A percentile compares a stretch with the other conserved stretches of the same genome.
Conservation (phyloP, 1,139 yeast genomes). For the Diutina catenulata region DNA sequence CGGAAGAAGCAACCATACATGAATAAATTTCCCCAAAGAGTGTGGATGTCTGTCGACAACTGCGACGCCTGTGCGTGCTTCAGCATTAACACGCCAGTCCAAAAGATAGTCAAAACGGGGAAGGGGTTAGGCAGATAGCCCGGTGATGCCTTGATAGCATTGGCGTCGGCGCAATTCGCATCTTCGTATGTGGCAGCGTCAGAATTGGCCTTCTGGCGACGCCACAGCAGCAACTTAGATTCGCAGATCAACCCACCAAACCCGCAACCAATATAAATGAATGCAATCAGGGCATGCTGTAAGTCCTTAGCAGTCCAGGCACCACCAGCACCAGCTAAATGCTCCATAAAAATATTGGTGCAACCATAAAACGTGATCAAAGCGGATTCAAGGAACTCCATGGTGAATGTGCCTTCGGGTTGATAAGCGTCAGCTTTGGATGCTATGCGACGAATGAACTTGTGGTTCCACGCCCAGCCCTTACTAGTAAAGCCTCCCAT, state of each 20-base stretch:
- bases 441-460: slow-evolving; percentile 17
- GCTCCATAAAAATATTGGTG: slow-evolving; percentile 84
- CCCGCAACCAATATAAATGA: slow-evolving; percentile 88
- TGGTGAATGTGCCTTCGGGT: slow-evolving; percentile 51
- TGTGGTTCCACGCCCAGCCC: slow-evolving; percentile 91
- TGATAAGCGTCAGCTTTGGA: slow-evolving; percentile 13
- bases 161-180: slow-evolving; percentile 13
- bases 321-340: slow-evolving; percentile 61
- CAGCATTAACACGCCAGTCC: slow-evolving; percentile 97
- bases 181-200: slow-evolving; percentile 18
- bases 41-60: slow-evolving; percentile 68
- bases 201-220: slow-evolving; percentile 12
- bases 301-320: slow-evolving; percentile 86
- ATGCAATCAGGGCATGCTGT: slow-evolving; percentile 92
- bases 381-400: slow-evolving; percentile 77
- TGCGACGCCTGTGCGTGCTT: slow-evolving; percentile 79
- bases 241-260: slow-evolving; percentile 82
- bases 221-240: slow-evolving; percentile 38
- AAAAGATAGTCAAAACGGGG: slow-evolving; percentile 84
- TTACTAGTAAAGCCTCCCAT: slow-evolving; percentile 64
- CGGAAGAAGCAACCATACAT: slow-evolving; percentile 72
- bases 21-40: slow-evolving; percentile 84
- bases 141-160: slow-evolving; percentile 38
- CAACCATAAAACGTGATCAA: slow-evolving; percentile 79
- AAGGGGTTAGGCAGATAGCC: slow-evolving; percentile 85